Evolutionary conservation across 1,139 yeast species (phyloP), one percentile per base, ranked within the genome.

Genomic region (Blastobotrys elegans): DNA sequence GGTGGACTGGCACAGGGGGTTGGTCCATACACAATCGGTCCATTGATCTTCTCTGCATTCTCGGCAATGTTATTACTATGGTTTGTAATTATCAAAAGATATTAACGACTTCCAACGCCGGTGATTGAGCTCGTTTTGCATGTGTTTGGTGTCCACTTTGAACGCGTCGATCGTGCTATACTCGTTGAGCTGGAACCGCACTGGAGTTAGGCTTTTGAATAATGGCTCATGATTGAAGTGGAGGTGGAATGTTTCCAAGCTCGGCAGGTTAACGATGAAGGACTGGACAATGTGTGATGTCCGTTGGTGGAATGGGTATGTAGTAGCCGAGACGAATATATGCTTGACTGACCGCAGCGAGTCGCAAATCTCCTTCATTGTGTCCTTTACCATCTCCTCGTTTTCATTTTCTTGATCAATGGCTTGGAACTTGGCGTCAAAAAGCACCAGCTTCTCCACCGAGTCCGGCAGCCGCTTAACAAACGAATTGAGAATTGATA

Each of bases 1-100:
- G 65, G 65, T 14, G 54, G 54, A 3, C 46, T 60, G 22, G 56
- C 63, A 3, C 52, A 55, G 22, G 17, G 46, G 6, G 38, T 46
- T 13, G 63, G 64, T 3, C 53, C 61, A 4, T 46, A 49, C 35
- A 31, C 44, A 2, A 43, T 39, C 26, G 50, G 40, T 6, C 50
- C 50, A 14, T 24, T 47, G 13, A 43, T 47, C 16, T 38, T 43
- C 14, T 21, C 41, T 10, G 40, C 41, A 8, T 47, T 47, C 26
- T 14, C 30, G 4, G 41, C 32, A 20, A 47, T 42, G 46, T 29
- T 43, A 2, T 8, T 46, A 4, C 35, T 41, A 17, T 46, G 49
- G 49, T 34, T 16, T 26, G 22, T 29, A 27, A 11, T 40, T 20
- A 40, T 34, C 38, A 34, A 34, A 34, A 5, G 38, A 34, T 5